Conservation (phyloP, 345 rosid genomes). For the Syzygium grande region DNA sequence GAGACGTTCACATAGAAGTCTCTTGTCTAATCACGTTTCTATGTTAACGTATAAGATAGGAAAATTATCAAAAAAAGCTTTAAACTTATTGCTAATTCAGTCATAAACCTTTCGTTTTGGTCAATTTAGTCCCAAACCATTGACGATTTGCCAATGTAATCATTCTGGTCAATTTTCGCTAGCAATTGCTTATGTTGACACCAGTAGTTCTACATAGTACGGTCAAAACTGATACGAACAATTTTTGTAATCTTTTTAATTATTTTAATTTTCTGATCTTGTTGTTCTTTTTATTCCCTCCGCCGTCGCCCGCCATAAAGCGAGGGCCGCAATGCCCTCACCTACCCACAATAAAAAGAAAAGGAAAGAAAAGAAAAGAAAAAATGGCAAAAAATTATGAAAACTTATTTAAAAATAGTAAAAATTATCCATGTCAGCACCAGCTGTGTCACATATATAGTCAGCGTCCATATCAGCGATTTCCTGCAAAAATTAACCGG, state of each 20-base stretch:
- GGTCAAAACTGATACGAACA: accelerated
- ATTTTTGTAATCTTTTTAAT: background rate
- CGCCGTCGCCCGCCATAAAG: too few species aligned
- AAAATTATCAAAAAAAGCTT: background rate
- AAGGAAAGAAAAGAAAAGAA: too few species aligned
- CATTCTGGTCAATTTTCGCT: background rate
- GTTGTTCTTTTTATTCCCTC: too few species aligned
- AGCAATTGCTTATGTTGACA: accelerated
- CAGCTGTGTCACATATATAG: too few species aligned
- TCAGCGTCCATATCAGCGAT: accelerated
- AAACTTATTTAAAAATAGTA: too few species aligned
- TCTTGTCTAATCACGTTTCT: background rate
- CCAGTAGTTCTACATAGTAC: accelerated
- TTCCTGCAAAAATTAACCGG: accelerated
- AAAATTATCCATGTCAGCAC: too few species aligned
- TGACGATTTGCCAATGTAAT: background rate
- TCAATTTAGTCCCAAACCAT: background rate
- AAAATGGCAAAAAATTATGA: accelerated
- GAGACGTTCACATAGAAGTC: background rate
- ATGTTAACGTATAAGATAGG: background rate
- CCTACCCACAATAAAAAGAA: too few species aligned
- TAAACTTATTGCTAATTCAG: too few species aligned
- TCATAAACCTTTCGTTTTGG: background rate
- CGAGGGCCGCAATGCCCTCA: too few species aligned
- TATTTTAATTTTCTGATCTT: background rate